These are phyloP conservation scores for Hypoxylon sp. DNA, from an alignment of 2,329 filamentous ascomycete genomes.

Conservation along the genomic window DNA sequence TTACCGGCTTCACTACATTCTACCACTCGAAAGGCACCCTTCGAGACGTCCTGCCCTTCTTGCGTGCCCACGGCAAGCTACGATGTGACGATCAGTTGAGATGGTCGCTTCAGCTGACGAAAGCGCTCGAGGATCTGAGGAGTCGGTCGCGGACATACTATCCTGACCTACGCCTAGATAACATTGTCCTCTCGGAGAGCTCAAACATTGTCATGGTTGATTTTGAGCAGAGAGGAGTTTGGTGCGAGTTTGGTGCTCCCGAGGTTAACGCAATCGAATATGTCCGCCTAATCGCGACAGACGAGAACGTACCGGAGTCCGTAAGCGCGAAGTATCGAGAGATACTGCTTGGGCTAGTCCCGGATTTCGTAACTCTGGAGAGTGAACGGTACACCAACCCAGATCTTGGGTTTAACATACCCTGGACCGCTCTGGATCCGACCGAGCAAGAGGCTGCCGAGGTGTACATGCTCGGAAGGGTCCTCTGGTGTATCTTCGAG, in stretches of 20 bases:
- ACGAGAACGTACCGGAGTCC: constrained; percentile 54
- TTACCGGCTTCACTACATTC: constrained; percentile 64
- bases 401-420: constrained; percentile 59
- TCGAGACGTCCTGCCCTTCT: constrained; percentile 61
- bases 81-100: constrained; percentile 55
- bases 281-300: constrained; percentile 60
- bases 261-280: constrained; percentile 68
- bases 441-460: constrained; percentile 64
- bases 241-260: constrained; percentile 68
- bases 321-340: constrained; percentile 52
- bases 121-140: constrained; percentile 59
- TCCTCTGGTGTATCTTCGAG: constrained; percentile 70
- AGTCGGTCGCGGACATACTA: constrained; percentile 58
- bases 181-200: constrained; percentile 60
- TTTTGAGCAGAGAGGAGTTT: constrained; percentile 69
- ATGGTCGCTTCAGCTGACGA: constrained; percentile 63
- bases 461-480: constrained; percentile 68
- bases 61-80: constrained; percentile 56
- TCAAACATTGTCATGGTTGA: constrained; percentile 64
- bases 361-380: constrained; percentile 54
- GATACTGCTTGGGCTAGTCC: constrained; percentile 55
- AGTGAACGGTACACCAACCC: constrained; percentile 58
- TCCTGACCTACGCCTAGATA: constrained; percentile 67
- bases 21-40: constrained; percentile 63
- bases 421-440: constrained; percentile 62